phyloP scores from a whole-genome alignment of 169 alveolate genomes.

The Cryptosporidium muris region DNA sequence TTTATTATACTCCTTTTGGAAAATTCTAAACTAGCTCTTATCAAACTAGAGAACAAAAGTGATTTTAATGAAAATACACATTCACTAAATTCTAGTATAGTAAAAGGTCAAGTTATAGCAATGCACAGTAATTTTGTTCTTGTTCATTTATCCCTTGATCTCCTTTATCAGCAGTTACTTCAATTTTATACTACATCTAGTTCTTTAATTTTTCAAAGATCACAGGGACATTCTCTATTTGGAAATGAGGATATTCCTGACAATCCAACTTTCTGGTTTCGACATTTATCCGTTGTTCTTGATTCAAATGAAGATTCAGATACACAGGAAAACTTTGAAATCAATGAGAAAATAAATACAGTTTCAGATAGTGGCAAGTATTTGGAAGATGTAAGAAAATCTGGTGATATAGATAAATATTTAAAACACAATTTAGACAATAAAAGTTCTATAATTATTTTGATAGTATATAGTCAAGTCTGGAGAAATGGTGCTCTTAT shows the following conservation, averaged over 20 bases:
- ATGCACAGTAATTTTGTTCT: conserved; percentile 7
- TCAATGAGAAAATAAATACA: too few relatives aligned
- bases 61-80: not conserved
- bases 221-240: not conserved
- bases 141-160: not conserved
- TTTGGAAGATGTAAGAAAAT: too few relatives aligned
- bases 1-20: conserved; percentile 31
- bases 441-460: not conserved
- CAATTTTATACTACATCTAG: not conserved
- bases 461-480: conserved; percentile 42
- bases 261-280: conserved; percentile 20
- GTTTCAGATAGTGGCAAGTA: too few relatives aligned
- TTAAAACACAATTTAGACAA: too few relatives aligned
- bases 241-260: not conserved
- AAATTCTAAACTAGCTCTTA: conserved; percentile 29
- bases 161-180: conserved; percentile 14
- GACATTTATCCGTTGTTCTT: conserved; percentile 25
- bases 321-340: not conserved
- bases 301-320: not conserved
- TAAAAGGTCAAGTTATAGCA: not conserved
- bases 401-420: too few relatives aligned
- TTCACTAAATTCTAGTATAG: not conserved
- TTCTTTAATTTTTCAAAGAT: conserved; percentile 39
- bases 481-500: conserved; percentile 46
- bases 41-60: conserved; percentile 1